These are phyloP conservation scores for Nakaseomyces delphensis DNA, from an alignment of 1,139 yeast genomes.

Conservation along the genomic window DNA sequence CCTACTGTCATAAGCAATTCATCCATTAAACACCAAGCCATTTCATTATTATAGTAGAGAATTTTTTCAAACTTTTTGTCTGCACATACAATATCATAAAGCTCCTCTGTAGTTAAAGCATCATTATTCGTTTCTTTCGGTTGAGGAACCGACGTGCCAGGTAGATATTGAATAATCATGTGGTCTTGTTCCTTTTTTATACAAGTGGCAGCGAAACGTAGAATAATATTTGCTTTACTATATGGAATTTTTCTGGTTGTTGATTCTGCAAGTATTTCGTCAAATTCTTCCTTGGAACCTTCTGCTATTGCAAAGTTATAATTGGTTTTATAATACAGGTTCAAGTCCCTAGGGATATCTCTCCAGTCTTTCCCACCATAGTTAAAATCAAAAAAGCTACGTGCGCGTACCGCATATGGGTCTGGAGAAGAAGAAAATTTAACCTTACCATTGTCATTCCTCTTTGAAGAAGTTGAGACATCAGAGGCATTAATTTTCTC, in stretches of 20 bases:
- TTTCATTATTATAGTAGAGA: slow-evolving; percentile 35
- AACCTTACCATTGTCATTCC: slow-evolving; percentile 4
- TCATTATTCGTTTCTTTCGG: slow-evolving; percentile 9
- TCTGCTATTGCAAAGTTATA: slow-evolving; percentile 19
- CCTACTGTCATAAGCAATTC: slow-evolving; percentile 63
- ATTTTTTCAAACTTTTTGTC: slow-evolving; percentile 38
- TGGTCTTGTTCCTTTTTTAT: slow-evolving; percentile 38
- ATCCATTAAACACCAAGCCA: slow-evolving; percentile 50
- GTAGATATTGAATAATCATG: slow-evolving; percentile 18
- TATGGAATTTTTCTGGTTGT: slow-evolving; percentile 35
- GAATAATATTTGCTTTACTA: slow-evolving; percentile 24
- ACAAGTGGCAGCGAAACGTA: slow-evolving; percentile 43
- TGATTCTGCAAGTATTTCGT: slow-evolving; percentile 26
- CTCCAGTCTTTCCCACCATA: slow-evolving; percentile 60
- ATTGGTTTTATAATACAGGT: slow-evolving; percentile 32
- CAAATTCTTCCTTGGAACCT: slow-evolving; percentile 13
- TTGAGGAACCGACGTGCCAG: slow-evolving; percentile 16
- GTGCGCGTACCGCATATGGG: slow-evolving; percentile 35
- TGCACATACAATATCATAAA: slow-evolving; percentile 40
- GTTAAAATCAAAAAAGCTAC: slow-evolving; percentile 40
- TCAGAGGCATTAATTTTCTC: slow-evolving; percentile 13
- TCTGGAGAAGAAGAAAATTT: slow-evolving; percentile 12
- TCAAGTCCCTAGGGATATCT: slow-evolving; percentile 54
- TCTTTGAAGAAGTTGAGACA: slow-evolving; percentile 17
- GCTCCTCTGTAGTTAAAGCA: slow-evolving; percentile 41